These are phyloP conservation scores for Pichia terricola DNA, from an alignment of 1,139 yeast species.

Conservation along the genomic window DNA sequence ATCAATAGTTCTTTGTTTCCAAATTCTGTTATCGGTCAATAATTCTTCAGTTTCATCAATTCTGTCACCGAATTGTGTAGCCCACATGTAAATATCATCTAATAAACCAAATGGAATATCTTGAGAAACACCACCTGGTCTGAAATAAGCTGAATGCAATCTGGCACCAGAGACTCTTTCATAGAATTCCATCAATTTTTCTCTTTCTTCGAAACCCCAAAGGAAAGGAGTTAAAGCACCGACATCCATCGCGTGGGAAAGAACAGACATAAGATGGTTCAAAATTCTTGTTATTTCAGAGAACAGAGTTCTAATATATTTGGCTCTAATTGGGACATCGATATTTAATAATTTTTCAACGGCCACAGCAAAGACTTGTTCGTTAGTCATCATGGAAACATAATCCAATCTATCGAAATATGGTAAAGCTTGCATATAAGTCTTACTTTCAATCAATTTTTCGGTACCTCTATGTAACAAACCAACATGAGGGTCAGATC, in stretches of 20 bases:
- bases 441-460: slow-evolving; percentile 75
- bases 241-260: slow-evolving; percentile 90
- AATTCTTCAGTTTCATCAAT: slow-evolving; percentile 85
- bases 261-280: slow-evolving; percentile 80
- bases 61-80: slow-evolving; percentile 91
- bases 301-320: slow-evolving; percentile 77
- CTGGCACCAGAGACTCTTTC: slow-evolving; percentile 90
- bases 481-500: slow-evolving; percentile 87
- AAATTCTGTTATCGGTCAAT: slow-evolving; percentile 83
- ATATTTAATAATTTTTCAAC: slow-evolving; percentile 79
- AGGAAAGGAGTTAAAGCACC: slow-evolving; percentile 90
- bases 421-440: slow-evolving; percentile 80
- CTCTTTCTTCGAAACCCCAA: slow-evolving; percentile 95
- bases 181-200: slow-evolving; percentile 86
- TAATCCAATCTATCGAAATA: slow-evolving; percentile 84
- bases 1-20: slow-evolving; percentile 81
- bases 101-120: slow-evolving; percentile 79
- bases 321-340: slow-evolving; percentile 77
- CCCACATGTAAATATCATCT: slow-evolving; percentile 94
- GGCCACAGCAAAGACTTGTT: slow-evolving; percentile 75
- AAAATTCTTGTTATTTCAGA: slow-evolving; percentile 81
- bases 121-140: slow-evolving; percentile 91
- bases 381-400: slow-evolving; percentile 90
- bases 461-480: slow-evolving; percentile 84
- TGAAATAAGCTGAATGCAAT: slow-evolving; percentile 76